phyloP scores from a whole-genome alignment of 495 filamentous ascomycete genomes.

The Xylaria intraflava region DNA sequence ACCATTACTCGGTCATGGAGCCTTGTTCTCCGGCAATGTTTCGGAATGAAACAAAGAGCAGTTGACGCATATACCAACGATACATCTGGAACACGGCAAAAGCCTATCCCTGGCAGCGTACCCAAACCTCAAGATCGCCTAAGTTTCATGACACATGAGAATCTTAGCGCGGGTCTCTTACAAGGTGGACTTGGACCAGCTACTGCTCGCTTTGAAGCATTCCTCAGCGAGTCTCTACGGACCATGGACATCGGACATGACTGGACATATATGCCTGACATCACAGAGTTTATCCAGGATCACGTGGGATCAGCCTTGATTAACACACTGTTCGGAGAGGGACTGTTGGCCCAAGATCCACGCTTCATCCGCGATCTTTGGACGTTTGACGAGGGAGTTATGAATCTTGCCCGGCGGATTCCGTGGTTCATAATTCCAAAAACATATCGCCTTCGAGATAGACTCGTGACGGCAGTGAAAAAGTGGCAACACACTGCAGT shows the following conservation, averaged over 20 bases:
- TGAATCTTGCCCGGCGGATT: neutral
- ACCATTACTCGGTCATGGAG: neutral
- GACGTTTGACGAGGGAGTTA: neutral
- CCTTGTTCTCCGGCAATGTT: neutral
- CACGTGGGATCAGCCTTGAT: neutral
- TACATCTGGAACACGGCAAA: neutral
- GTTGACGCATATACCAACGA: neutral
- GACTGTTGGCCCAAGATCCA: neutral
- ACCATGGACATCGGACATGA: neutral
- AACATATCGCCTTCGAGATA: neutral
- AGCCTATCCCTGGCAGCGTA: neutral
- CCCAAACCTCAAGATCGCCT: neutral
- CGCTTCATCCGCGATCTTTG: neutral
- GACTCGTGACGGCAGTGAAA: neutral
- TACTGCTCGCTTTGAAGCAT: neutral
- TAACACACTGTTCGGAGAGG: neutral
- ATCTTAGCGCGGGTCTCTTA: neutral
- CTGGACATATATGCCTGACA: neutral
- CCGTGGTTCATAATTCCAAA: neutral
- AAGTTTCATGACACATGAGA: neutral
- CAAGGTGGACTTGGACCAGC: neutral
- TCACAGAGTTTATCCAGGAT: neutral
- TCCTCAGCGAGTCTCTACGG: neutral
- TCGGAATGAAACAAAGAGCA: neutral
- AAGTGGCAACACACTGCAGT: neutral